These are phyloP conservation scores for Pythium rishiriense DNA, from an alignment of 352 stramenopile genomes.

Conservation along the genomic window DNA sequence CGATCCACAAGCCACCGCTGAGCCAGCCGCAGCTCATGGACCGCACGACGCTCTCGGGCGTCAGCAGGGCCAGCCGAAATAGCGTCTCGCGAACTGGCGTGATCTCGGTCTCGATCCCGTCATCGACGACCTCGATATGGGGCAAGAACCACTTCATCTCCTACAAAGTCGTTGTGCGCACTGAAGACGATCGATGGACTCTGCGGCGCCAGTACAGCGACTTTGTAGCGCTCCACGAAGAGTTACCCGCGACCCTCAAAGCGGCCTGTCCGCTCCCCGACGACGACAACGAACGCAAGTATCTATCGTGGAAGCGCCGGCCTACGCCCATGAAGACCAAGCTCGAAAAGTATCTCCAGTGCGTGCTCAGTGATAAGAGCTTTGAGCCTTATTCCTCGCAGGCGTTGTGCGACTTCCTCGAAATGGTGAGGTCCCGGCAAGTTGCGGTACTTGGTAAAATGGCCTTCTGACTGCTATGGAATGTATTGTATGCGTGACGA, in stretches of 20 bases:
- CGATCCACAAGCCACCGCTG: background rate
- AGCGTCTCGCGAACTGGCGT: constrained; percentile 25
- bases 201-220: constrained; percentile 66
- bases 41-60: constrained; percentile 7
- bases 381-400: constrained; percentile 56
- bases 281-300: constrained; percentile 45
- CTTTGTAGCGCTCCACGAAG: constrained; percentile 59
- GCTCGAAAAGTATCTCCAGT: constrained; percentile 63
- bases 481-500: background rate
- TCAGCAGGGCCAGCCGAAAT: constrained; percentile 17
- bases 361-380: constrained; percentile 49
- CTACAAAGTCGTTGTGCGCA: constrained; percentile 75
- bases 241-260: constrained; percentile 54
- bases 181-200: constrained; percentile 69
- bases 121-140: constrained; percentile 69
- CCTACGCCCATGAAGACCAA: constrained; percentile 62
- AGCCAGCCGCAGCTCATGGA: background rate
- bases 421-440: constrained; percentile 42
- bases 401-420: constrained; percentile 72
- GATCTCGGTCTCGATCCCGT: constrained; percentile 66
- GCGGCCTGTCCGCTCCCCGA: constrained; percentile 44
- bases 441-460: too few species aligned
- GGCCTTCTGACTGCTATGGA: background rate
- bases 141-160: constrained; percentile 70
- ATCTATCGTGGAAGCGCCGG: constrained; percentile 61